Evolutionary conservation across 2,329 filamentous ascomycete species (phyloP).

Genomic region (Microsporum audouinii): DNA sequence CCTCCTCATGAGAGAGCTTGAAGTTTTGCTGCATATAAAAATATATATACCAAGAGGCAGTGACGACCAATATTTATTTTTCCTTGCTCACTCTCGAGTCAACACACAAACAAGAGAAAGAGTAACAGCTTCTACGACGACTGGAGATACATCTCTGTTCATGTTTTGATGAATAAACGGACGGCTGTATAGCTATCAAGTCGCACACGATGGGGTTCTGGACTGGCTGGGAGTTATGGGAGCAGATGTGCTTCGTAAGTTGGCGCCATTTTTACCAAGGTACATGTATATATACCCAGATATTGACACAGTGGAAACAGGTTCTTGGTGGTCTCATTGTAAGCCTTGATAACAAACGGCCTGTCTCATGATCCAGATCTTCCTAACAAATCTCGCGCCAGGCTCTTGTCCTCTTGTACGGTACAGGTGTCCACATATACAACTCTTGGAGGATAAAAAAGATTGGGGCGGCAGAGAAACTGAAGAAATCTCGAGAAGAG

Average conservation of each 20-base stretch:
- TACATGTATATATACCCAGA: slow-evolving; percentile 1
- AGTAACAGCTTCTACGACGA: background rate
- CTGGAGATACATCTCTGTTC: background rate
- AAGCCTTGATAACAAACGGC: slow-evolving; percentile 15
- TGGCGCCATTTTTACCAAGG: background rate
- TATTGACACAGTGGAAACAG: slow-evolving; percentile 35
- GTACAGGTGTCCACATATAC: slow-evolving; percentile 51
- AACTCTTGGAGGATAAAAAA: slow-evolving; percentile 49
- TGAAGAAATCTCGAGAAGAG: slow-evolving; percentile 44
- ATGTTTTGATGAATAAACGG: background rate
- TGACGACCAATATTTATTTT: background rate
- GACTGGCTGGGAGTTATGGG: slow-evolving; percentile 64
- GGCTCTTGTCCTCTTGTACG: slow-evolving; percentile 55
- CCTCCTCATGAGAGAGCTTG: too few relatives aligned
- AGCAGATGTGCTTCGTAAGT: slow-evolving; percentile 82
- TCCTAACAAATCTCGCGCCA: slow-evolving; percentile 18
- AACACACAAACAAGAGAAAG: background rate
- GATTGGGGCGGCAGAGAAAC: slow-evolving; percentile 54
- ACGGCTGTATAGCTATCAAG: background rate
- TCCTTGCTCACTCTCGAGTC: background rate
- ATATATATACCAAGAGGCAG: background rate
- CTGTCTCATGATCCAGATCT: slow-evolving; percentile 4
- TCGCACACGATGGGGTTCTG: slow-evolving; percentile 44
- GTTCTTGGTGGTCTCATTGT: slow-evolving; percentile 61
- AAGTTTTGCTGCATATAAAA: background rate